Conservation (phyloP, 495 filamentous ascomycete genomes). For the Copromyces sp. region DNA sequence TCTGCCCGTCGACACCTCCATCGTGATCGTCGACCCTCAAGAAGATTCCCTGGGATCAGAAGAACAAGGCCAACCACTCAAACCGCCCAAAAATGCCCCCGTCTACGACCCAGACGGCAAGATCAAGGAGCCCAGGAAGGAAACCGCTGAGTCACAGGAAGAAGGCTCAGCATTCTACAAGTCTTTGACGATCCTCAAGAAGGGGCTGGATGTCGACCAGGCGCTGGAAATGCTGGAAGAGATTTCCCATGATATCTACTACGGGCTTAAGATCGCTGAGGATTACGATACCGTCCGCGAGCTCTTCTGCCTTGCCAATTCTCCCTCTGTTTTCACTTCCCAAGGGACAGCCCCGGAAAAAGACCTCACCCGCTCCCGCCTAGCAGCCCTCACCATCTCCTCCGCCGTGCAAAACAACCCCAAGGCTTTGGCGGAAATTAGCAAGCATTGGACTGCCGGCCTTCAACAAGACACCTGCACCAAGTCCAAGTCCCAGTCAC, state of each 20-base stretch:
- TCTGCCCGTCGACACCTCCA: slow-evolving; percentile 35
- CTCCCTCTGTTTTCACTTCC: slow-evolving; percentile 5
- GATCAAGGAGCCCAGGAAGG: slow-evolving; percentile 34
- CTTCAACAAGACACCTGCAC: slow-evolving; percentile 22
- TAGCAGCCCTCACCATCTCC: slow-evolving; percentile 44
- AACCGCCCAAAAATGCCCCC: slow-evolving; percentile 29
- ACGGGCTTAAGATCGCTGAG: slow-evolving; percentile 51
- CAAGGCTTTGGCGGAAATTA: slow-evolving; percentile 41
- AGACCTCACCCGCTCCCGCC: slow-evolving; percentile 23
- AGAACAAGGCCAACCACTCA: slow-evolving; percentile 7
- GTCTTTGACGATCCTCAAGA: slow-evolving; percentile 35
- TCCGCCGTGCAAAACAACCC: slow-evolving; percentile 54
- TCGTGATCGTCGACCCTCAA: slow-evolving; percentile 36
- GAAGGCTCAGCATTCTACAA: slow-evolving; percentile 26
- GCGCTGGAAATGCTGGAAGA: slow-evolving; percentile 46
- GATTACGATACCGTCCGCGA: slow-evolving; percentile 34
- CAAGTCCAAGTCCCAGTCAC: background rate
- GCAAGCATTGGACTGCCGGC: slow-evolving; percentile 25
- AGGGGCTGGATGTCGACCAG: slow-evolving; percentile 23
- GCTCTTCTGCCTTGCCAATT: slow-evolving; percentile 33
- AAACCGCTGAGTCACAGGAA: slow-evolving; percentile 12
- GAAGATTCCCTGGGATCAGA: slow-evolving; percentile 13
- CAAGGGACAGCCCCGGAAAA: background rate
- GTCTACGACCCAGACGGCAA: slow-evolving; percentile 40
- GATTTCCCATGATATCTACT: slow-evolving; percentile 56